phyloP scores from a whole-genome alignment of 2,329 filamentous ascomycete species.

The Colletotrichum sp. region DNA sequence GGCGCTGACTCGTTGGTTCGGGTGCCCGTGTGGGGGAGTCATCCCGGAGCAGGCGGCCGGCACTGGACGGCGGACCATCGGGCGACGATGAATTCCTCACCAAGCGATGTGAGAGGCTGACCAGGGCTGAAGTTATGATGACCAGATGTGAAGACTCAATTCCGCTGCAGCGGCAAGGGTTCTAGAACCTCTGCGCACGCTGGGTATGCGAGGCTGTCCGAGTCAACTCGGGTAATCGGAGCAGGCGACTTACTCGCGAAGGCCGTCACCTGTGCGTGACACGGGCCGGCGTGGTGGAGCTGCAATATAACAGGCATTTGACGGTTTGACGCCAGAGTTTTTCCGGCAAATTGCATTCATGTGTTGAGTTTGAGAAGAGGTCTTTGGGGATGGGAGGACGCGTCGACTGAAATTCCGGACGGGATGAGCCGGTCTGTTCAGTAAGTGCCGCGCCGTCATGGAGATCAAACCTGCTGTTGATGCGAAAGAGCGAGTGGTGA shows the following conservation, averaged over 20 bases:
- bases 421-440: not conserved
- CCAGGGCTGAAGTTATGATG: not conserved
- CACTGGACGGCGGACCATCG: not conserved
- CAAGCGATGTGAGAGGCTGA: not conserved
- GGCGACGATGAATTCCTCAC: not conserved
- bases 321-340: not conserved
- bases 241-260: not conserved
- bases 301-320: not conserved
- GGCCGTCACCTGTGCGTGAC: not conserved
- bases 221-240: not conserved
- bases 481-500: not conserved
- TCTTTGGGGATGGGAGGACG: not conserved
- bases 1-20: not conserved
- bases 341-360: not conserved
- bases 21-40: not conserved
- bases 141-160: accelerated
- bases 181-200: not conserved
- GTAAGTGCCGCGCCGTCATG: not conserved
- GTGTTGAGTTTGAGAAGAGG: not conserved
- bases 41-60: not conserved
- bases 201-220: not conserved
- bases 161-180: not conserved
- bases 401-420: not conserved
- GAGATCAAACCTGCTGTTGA: not conserved
- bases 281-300: not conserved